phyloP scores from a whole-genome alignment of 495 filamentous ascomycete species.

The Talaromyces wortmannii region DNA sequence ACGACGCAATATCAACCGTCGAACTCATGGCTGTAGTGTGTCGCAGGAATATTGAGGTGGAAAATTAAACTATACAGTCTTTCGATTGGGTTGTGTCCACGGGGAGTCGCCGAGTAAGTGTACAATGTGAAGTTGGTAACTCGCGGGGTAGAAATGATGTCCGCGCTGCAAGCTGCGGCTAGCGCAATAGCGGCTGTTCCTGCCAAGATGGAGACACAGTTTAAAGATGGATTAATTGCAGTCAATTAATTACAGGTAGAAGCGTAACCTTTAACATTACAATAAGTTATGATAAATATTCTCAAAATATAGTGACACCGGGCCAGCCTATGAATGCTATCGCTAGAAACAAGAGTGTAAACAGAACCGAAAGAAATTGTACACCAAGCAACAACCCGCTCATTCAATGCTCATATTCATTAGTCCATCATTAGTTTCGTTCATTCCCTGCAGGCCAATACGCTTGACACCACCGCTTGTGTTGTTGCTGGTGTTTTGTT shows the following conservation, averaged over 20 bases:
- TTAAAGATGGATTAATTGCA: neutral
- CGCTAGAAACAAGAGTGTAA: neutral
- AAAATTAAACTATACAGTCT: too few relatives aligned
- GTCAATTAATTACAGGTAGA: neutral
- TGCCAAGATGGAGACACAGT: neutral
- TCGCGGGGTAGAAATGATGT: neutral
- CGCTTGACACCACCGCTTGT: constrained; percentile 47
- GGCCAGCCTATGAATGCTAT: neutral
- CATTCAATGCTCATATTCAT: constrained; percentile 96
- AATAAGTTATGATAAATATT: neutral
- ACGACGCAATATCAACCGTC: constrained; percentile 60
- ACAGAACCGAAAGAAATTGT: neutral
- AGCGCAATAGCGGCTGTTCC: neutral
- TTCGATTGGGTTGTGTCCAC: too few relatives aligned
- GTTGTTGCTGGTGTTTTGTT: constrained; percentile 40
- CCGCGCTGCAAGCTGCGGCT: neutral
- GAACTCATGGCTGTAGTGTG: constrained; percentile 23
- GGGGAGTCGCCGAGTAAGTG: neutral
- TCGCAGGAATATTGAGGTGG: too few relatives aligned
- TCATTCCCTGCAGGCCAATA: constrained; percentile 91
- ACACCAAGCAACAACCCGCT: constrained; percentile 3
- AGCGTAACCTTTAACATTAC: neutral
- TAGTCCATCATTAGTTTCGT: constrained; percentile 86
- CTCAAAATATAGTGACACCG: too few relatives aligned
- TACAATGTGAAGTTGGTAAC: neutral